A percentile compares a stretch with the other conserved stretches of the same genome.
phyloP scores from a whole-genome alignment of 148 eudicot genomes.

The Vaccinium darrowii region DNA sequence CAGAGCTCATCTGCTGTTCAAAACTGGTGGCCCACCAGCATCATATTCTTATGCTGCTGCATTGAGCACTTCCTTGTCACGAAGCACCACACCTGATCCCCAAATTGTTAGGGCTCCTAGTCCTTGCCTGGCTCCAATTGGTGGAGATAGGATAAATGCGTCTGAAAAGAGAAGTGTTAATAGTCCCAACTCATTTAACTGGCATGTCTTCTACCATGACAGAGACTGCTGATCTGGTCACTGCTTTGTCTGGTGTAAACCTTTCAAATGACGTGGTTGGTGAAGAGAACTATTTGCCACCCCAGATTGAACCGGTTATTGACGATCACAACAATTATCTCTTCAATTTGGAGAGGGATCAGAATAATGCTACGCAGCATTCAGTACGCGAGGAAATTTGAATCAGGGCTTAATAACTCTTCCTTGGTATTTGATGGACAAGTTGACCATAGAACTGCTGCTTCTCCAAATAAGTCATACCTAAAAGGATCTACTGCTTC shows the following conservation, averaged over 20 bases:
- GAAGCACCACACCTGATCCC: conserved; percentile 95
- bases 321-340: conserved; percentile 52
- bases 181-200: conserved; percentile 58
- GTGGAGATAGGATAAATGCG: conserved; percentile 61
- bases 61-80: conserved; percentile 77
- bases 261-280: conserved; percentile 59
- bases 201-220: conserved; percentile 46
- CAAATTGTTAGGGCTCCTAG: conserved; percentile 87
- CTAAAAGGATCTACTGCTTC: conserved; percentile 52
- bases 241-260: conserved; percentile 81
- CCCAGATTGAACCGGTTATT: conserved; percentile 46
- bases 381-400: conserved; percentile 47
- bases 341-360: conserved; percentile 49
- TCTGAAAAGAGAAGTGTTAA: conserved; percentile 54
- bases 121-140: conserved; percentile 91
- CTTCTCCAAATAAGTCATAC: conserved; percentile 47
- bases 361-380: conserved; percentile 51
- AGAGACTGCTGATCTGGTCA: conserved; percentile 55
- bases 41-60: conserved; percentile 92
- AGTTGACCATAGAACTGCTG: conserved; percentile 43
- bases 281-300: conserved; percentile 43
- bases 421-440: conserved; percentile 31
- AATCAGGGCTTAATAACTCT: conserved; percentile 41
- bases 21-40: conserved; percentile 41
- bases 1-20: conserved; percentile 49